These are phyloP conservation scores for Talaromyces sp. DNA, from an alignment of 2,329 filamentous ascomycete genomes.

Conservation along the genomic window DNA sequence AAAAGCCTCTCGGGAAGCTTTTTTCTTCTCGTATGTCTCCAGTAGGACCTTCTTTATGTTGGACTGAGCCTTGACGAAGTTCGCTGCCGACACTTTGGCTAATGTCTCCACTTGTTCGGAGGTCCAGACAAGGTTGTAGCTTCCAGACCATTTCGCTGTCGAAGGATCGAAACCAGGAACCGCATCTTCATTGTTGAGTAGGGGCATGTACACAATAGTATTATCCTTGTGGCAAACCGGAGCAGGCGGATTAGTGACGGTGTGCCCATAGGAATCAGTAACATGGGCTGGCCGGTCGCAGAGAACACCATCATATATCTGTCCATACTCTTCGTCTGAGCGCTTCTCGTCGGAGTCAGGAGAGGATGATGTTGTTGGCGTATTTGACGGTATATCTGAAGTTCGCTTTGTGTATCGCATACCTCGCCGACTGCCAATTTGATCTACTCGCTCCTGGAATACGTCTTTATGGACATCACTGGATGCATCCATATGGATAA, in stretches of 20 bases:
- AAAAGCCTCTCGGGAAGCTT: conserved; percentile 6
- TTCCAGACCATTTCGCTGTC: conserved; percentile 17
- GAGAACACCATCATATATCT: conserved; percentile 11
- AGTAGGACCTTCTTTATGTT: conserved; percentile 12
- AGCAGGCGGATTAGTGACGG: conserved; percentile 15
- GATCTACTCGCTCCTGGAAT: conserved; percentile 16
- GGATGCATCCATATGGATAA: conserved; percentile 15
- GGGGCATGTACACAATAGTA: conserved; percentile 18
- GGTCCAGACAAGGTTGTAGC: conserved; percentile 18
- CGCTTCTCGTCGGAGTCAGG: background rate
- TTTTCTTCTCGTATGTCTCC: conserved; percentile 13
- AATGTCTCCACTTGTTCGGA: conserved; percentile 16
- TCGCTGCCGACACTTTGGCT: conserved; percentile 11
- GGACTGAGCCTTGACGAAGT: conserved; percentile 7
- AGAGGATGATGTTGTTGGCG: background rate
- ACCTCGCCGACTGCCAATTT: conserved; percentile 17
- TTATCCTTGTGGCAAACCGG: conserved; percentile 14
- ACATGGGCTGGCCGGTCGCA: conserved; percentile 8
- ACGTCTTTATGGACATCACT: conserved; percentile 16
- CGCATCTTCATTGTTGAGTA: conserved; percentile 14
- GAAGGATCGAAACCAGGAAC: conserved; percentile 16
- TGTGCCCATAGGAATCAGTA: conserved; percentile 17
- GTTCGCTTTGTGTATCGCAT: conserved; percentile 13
- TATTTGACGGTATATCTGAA: background rate
- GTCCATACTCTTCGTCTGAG: conserved; percentile 9